Base-by-base conservation (phyloP, 2,329 filamentous ascomycete species). In the Albifimbria verrucaria region DNA sequence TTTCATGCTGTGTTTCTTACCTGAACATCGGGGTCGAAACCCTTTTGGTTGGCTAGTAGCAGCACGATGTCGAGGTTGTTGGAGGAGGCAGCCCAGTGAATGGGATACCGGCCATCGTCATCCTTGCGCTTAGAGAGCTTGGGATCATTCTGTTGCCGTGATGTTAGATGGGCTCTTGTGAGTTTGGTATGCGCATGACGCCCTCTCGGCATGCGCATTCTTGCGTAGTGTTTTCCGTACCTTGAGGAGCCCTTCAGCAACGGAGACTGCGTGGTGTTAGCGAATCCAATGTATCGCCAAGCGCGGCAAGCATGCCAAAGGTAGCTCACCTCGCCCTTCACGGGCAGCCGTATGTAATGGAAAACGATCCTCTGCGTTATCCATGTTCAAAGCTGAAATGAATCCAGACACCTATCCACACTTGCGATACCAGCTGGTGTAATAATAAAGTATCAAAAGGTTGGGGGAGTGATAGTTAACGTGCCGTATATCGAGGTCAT, bases 61-160 rank as follows among this genome's bases (percentile, higher is more conserved):
- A 88, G 78, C 18, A 90, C 85, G 54, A 97, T 91, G 22, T 86
- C 81, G 7, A 87, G 72, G 60, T 85, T 87, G 68, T 94, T 95
- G 70, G 89, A 88, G 21, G 92, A 94, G 2, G 86, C 84, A 0
- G 94, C 93, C 94, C 94, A 99, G 77, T 99, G 94, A 53, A 97
- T 85, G 2, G 94, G 87, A 36, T 96, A 82, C 44, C 94, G 89
- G 17, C 91, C 90, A 69, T 99, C 94, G 48, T 90, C 87, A 65
- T 99, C 94, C 63, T 86, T 84, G 53, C 72, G 72, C 46, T 75
- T 78, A 23, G 90, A 86, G 39, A 95, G 82, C 64, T 89, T 92
- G 2, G 89, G 86, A 65, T 96, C 92, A 60, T 86, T 85, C 88
- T 93, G 52, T 28, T 11, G 4, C 6, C 4, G 3, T 9, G 11